Conservation (phyloP, 1,139 yeast genomes). For the Zygosaccharomyces pseudobailii region DNA sequence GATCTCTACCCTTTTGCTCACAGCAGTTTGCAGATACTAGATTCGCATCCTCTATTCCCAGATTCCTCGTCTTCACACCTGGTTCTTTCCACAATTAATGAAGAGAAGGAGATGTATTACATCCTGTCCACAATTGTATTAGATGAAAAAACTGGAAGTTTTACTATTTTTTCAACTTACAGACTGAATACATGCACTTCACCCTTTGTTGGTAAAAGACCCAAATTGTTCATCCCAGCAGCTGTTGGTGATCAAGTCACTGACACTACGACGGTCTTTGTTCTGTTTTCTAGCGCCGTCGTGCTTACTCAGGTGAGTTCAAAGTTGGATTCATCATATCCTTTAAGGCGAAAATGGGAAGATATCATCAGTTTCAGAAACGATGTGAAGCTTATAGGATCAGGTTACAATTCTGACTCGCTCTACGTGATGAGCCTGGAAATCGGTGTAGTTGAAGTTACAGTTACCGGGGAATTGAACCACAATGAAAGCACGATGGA, state of each 20-base stretch:
- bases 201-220: constrained; percentile 34
- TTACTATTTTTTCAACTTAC: constrained; percentile 59
- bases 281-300: constrained; percentile 56
- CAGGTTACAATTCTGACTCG: constrained; percentile 50
- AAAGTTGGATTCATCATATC: constrained; percentile 40
- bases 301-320: constrained; percentile 62
- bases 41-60: constrained; percentile 40
- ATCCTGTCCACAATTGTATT: constrained; percentile 48
- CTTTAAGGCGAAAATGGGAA: constrained; percentile 64
- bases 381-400: constrained; percentile 54
- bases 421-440: constrained; percentile 53
- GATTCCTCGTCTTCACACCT: constrained; percentile 41
- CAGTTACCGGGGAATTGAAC: constrained; percentile 30
- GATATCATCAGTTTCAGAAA: constrained; percentile 58
- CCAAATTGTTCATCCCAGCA: constrained; percentile 54
- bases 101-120: constrained; percentile 37
- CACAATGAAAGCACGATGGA: constrained; percentile 12
- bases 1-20: constrained; percentile 43
- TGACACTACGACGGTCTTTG: constrained; percentile 60
- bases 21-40: constrained; percentile 46
- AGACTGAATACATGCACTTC: constrained; percentile 42
- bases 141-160: constrained; percentile 49
- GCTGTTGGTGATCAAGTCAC: constrained; percentile 11
- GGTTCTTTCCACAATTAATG: constrained; percentile 42
- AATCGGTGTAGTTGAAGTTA: constrained; percentile 62